These are phyloP conservation scores for Kwoniella sp. DNA, from an alignment of 768 basidiomycete species.

Conservation along the genomic window DNA sequence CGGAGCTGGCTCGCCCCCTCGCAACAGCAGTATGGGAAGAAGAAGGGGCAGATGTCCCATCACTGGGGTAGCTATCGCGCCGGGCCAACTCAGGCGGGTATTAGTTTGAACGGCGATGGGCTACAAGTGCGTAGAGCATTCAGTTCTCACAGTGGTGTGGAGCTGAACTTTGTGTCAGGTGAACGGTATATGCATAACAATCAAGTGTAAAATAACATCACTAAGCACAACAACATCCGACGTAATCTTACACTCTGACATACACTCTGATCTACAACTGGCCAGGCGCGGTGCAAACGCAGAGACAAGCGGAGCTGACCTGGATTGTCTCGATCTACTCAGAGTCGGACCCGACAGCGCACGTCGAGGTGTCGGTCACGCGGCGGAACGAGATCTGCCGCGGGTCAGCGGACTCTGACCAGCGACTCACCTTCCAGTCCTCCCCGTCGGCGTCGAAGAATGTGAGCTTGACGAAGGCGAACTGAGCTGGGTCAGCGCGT, in stretches of 20 bases:
- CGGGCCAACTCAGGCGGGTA: conserved; percentile 83
- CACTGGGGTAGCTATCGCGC: conserved; percentile 68
- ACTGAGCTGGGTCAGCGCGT: conserved; percentile 21
- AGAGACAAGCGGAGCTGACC: neutral
- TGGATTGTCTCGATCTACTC: neutral
- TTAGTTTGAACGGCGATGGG: conserved; percentile 58
- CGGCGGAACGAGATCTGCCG: conserved; percentile 29
- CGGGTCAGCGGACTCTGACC: neutral
- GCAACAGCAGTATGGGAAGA: neutral
- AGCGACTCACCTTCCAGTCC: conserved; percentile 41
- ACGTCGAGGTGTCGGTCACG: conserved; percentile 4
- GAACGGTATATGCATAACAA: too few relatives aligned
- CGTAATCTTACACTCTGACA: too few relatives aligned
- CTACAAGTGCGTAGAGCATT: too few relatives aligned
- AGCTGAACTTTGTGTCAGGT: too few relatives aligned
- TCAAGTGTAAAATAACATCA: too few relatives aligned
- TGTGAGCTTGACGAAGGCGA: conserved; percentile 25
- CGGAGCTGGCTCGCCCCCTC: neutral
- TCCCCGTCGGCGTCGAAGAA: conserved; percentile 32
- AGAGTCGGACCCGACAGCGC: conserved; percentile 27
- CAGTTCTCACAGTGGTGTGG: too few relatives aligned
- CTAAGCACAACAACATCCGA: too few relatives aligned
- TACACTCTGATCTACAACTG: too few relatives aligned
- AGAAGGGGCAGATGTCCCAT: conserved; percentile 73
- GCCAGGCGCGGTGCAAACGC: too few relatives aligned